Conservation (phyloP, 495 filamentous ascomycete species). For the Neurospora cerealis region DNA sequence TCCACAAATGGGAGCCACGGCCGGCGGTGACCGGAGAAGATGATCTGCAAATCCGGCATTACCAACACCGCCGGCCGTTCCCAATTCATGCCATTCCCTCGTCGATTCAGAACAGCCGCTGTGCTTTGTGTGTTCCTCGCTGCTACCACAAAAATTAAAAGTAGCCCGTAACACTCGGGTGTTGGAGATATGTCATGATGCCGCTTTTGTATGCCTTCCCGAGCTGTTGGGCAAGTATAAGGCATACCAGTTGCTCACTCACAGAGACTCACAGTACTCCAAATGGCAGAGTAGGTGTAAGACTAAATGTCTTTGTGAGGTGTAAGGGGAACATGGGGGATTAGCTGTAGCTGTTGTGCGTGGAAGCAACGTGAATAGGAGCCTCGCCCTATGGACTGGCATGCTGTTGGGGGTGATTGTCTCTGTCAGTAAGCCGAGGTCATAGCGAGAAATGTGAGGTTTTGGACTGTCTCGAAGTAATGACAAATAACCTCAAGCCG, state of each 20-base stretch:
- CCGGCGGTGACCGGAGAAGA: background rate
- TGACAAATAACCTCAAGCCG: background rate
- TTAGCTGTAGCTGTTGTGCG: background rate
- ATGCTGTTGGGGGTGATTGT: background rate
- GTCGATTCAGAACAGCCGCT: background rate
- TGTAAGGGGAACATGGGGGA: background rate
- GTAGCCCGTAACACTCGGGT: background rate
- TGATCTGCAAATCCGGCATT: background rate
- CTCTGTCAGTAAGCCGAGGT: background rate
- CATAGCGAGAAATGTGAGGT: background rate
- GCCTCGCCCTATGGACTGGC: background rate
- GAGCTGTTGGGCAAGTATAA: background rate
- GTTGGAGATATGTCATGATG: background rate
- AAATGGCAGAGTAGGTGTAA: background rate
- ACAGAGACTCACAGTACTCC: background rate
- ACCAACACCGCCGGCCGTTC: background rate
- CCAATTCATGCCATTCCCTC: background rate
- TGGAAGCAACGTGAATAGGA: background rate
- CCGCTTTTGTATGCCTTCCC: background rate
- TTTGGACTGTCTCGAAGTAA: background rate
- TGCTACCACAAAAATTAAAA: background rate
- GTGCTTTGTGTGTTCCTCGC: background rate
- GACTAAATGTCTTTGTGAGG: background rate
- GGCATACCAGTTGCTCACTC: background rate
- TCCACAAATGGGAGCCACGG: background rate